Base-by-base conservation (phyloP, 2,329 filamentous ascomycete species). In the Lithohypha guttulata region DNA sequence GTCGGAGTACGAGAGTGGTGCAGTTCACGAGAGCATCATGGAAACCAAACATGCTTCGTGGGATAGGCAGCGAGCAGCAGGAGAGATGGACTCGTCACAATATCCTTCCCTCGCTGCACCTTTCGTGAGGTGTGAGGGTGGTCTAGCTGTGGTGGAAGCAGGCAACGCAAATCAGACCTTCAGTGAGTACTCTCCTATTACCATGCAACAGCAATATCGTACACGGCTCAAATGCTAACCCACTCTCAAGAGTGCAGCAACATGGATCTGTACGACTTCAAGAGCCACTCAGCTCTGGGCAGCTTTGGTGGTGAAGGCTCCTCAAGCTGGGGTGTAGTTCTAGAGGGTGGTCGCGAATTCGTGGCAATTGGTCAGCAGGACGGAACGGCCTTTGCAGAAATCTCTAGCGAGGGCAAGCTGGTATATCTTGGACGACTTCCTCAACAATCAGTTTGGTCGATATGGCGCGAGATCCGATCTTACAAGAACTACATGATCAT, bases 361-460 rank as follows among this genome's bases (percentile, higher is more conserved):
- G 63, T 59, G n/a, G 60, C 63, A 18, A 58, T 70, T 18, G 68
- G 65, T 3, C 65, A 70, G 44, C 57, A 55, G n/a, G 65, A 70
- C 36, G 69, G 69, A 13, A 65, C 67, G 1, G 65, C 65, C 3
- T 71, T 72, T 33, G 64, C 64, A 9, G 69, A 72, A 46, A 59
- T 72, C 37, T 55, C 52, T 31, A 53, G 58, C 34, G 55, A 61
- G 27, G 69, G 69, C 11, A 59, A 61, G 39, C 55, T 72, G 11
- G 51, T 59, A 33, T 68, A 70, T 38, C 54, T 69, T 3, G 69
- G 68, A 14, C 61, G 66, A 7, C 57, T 69, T 3, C 62, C 63
- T 0, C 63, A 64, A 21, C 59, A 66, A 38, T 61, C 59, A 2
- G 48, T 49, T 1, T 50, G 50, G 6, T 54, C 53, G 3, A 49